Evolutionary conservation across 495 filamentous ascomycete species (phyloP).

Genomic region (Clohesyomyces aquaticus): DNA sequence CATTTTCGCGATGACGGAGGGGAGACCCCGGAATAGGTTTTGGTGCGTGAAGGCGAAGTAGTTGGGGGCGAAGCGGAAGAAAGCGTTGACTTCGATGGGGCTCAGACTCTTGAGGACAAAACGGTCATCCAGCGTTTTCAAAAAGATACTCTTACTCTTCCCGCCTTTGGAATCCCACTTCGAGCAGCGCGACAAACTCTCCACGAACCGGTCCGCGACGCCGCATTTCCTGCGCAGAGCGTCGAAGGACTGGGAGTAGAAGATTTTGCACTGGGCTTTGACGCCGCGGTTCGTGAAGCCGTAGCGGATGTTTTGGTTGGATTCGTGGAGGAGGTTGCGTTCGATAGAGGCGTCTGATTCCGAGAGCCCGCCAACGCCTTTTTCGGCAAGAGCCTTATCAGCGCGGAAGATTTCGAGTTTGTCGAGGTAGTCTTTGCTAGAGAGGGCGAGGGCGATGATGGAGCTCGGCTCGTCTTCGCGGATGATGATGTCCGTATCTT

Average conservation of each 20-base stretch:
- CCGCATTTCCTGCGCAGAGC: conserved; percentile 90
- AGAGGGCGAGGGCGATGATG: conserved; percentile 88
- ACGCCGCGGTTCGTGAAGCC: conserved; percentile 89
- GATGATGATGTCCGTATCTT: conserved; percentile 96
- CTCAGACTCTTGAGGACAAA: conserved; percentile 90
- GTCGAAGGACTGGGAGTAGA: conserved; percentile 97
- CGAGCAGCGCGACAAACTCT: conserved; percentile 89
- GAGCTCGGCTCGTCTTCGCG: conserved; percentile 97
- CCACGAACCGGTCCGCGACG: conserved; percentile 88
- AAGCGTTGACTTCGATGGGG: conserved; percentile 87
- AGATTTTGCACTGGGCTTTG: conserved; percentile 95
- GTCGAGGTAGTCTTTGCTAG: conserved; percentile 78
- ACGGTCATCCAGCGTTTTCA: conserved; percentile 94
- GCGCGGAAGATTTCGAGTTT: conserved; percentile 76
- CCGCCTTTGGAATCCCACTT: conserved; percentile 99
- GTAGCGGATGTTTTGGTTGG: conserved; percentile 90
- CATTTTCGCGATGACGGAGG: conserved; percentile 99
- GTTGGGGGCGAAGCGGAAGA: conserved; percentile 90
- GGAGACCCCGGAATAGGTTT: conserved; percentile 92
- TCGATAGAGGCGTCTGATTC: conserved; percentile 48
- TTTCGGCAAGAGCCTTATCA: conserved; percentile 46
- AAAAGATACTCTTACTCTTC: conserved; percentile 96
- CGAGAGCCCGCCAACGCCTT: conserved; percentile 18
- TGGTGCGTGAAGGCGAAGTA: conserved; percentile 98
- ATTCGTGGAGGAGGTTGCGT: conserved; percentile 67